A percentile compares a stretch with the other conserved stretches of the same genome.
Conservation (phyloP, 805 yeast species). For the Lachancea sp. region DNA sequence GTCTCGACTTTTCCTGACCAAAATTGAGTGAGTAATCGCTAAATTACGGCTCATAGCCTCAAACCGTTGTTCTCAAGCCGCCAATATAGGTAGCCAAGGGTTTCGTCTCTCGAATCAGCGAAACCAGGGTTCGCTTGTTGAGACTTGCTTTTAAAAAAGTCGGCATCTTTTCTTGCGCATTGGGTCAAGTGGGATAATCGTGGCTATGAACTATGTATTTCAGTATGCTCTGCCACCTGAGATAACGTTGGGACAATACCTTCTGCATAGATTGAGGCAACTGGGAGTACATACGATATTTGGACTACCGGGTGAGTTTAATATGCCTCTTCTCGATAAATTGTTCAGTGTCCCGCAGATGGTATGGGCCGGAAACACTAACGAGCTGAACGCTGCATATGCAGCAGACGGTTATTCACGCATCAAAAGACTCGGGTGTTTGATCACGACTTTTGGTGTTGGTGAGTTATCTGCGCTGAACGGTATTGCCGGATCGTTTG, state of each 20-base stretch:
- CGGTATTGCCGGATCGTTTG: conserved; percentile 76
- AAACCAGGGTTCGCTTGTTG: too few relatives aligned
- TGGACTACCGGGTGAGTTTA: conserved; percentile 75
- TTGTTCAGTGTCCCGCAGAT: conserved; percentile 39
- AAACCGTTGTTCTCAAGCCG: too few relatives aligned
- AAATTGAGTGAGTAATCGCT: too few relatives aligned
- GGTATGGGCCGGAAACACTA: conserved; percentile 77
- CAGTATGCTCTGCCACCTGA: conserved; percentile 5
- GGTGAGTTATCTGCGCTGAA: conserved; percentile 84
- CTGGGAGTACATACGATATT: conserved; percentile 50
- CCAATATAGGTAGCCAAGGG: too few relatives aligned
- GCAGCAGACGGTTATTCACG: conserved; percentile 87
- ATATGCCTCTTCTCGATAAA: conserved; percentile 59
- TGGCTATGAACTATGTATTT: conserved; percentile 3
- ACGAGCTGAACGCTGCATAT: conserved; percentile 85
- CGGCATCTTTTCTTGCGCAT: too few relatives aligned
- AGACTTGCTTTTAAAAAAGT: too few relatives aligned
- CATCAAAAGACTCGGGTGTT: conserved; percentile 33
- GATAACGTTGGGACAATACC: conserved; percentile 47
- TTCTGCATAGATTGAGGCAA: conserved; percentile 53
- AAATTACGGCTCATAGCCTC: too few relatives aligned
- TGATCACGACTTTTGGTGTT: conserved; percentile 68
- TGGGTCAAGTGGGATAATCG: not conserved
- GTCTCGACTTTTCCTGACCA: too few relatives aligned
- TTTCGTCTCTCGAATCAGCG: too few relatives aligned